A percentile compares a stretch with the other conserved stretches of the same genome.
Evolutionary conservation across 345 rosid species (phyloP).

Genomic region (Eutrema japonicum): DNA sequence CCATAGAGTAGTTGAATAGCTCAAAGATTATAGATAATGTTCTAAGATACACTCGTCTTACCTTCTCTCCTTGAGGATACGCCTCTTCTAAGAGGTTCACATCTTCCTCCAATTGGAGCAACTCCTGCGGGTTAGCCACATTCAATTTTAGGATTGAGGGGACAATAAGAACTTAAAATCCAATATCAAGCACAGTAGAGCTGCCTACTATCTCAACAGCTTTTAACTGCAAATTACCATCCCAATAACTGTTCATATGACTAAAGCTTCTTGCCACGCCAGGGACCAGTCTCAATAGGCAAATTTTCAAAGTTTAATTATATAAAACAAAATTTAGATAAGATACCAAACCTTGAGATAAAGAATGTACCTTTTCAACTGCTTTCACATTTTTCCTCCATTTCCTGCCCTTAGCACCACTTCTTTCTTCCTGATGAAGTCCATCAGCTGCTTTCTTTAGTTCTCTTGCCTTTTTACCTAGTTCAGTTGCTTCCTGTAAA

Average conservation of each 20-base stretch:
- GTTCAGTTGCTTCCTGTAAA: conserved; percentile 96
- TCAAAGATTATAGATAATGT: neutral
- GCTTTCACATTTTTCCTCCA: conserved; percentile 98
- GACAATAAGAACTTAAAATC: conserved; percentile 1
- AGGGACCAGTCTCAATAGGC: conserved; percentile 8
- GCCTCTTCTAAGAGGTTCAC: conserved; percentile 94
- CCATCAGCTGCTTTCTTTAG: conserved; percentile 94
- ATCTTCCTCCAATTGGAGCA: conserved; percentile 95
- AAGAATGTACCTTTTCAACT: conserved; percentile 78
- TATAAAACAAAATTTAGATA: conserved; percentile 16
- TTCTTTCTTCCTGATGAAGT: conserved; percentile 94
- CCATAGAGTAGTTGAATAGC: conserved; percentile 11
- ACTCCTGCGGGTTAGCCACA: conserved; percentile 58
- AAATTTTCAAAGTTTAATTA: conserved; percentile 3
- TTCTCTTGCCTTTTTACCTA: conserved; percentile 96
- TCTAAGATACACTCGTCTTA: conserved; percentile 34
- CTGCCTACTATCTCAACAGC: conserved; percentile 12
- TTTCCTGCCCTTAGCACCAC: conserved; percentile 91
- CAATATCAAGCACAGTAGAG: conserved; percentile 4
- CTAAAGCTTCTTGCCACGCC: conserved; percentile 3
- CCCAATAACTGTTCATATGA: neutral
- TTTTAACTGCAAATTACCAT: conserved; percentile 7
- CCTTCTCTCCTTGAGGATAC: conserved; percentile 99
- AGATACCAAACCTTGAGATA: conserved; percentile 13
- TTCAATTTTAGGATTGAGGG: conserved; percentile 12